Evolutionary conservation across 768 basidiomycete genomes (phyloP).

Genomic region (Multifurca ochricompacta): DNA sequence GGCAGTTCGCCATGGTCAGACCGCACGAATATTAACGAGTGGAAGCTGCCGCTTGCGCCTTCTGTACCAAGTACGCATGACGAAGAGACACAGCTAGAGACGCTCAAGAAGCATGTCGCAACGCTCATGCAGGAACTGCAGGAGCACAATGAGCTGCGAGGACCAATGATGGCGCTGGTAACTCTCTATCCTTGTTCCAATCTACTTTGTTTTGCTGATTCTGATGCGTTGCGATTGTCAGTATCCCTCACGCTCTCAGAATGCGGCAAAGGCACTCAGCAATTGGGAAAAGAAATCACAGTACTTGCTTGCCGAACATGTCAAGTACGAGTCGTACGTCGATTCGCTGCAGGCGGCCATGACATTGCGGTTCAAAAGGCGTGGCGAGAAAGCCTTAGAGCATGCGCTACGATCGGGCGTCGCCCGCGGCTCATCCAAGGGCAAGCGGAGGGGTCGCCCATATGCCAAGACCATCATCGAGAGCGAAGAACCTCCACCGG

Average conservation of each 20-base stretch:
- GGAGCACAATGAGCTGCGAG: slow-evolving; percentile 73
- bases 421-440: slow-evolving; percentile 19
- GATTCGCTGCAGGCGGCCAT: slow-evolving; percentile 83
- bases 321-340: slow-evolving; percentile 93
- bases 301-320: slow-evolving; percentile 83
- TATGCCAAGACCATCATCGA: slow-evolving; percentile 43
- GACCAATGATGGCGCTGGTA: slow-evolving; percentile 78
- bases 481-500: slow-evolving; percentile 30
- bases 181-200: slow-evolving; percentile 18
- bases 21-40: slow-evolving; percentile 77
- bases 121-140: slow-evolving; percentile 73
- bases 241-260: slow-evolving; percentile 75
- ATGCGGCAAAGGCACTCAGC: slow-evolving; percentile 63
- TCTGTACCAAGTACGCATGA: slow-evolving; percentile 78
- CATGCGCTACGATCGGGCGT: slow-evolving; percentile 37
- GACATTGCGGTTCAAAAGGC: slow-evolving; percentile 75
- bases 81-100: slow-evolving; percentile 90
- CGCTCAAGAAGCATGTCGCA: slow-evolving; percentile 72
- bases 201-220: slow-evolving; percentile 5
- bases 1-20: slow-evolving; percentile 71
- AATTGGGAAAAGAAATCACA: slow-evolving; percentile 95
- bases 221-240: slow-evolving; percentile 28
- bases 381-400: slow-evolving; percentile 80
- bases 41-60: slow-evolving; percentile 87
- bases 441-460: slow-evolving; percentile 35